Percentiles rank a stretch among this genome's conserved stretches.
Conservation (phyloP, 352 stramenopile genomes). For the Pythium folliculosum region DNA sequence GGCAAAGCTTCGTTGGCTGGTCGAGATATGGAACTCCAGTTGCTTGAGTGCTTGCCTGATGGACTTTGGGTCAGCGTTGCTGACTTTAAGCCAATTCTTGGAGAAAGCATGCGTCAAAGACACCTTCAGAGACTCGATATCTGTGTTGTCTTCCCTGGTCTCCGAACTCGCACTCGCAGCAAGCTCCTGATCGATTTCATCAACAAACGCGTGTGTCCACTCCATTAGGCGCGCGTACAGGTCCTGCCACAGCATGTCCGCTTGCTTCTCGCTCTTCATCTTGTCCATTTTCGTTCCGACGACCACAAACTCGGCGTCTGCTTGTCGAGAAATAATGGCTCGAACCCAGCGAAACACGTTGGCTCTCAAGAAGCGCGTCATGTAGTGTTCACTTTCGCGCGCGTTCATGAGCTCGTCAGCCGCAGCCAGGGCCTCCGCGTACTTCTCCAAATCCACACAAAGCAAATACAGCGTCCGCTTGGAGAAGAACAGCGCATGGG, state of each 20-base stretch:
- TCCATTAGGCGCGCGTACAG: conserved; percentile 4
- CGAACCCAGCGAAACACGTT: conserved; percentile 28
- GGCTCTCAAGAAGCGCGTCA: conserved; percentile 11
- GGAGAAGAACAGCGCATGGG: conserved; percentile 21
- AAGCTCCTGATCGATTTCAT: conserved; percentile 10
- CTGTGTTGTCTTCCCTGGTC: not conserved
- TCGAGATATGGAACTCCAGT: conserved; percentile 6
- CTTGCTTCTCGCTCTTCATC: conserved; percentile 5
- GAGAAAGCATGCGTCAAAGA: conserved; percentile 2
- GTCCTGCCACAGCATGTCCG: conserved; percentile 3
- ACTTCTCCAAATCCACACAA: conserved; percentile 26
- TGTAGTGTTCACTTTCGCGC: conserved; percentile 7
- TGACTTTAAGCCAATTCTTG: conserved; percentile 18
- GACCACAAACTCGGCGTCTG: conserved; percentile 23
- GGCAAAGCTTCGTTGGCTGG: conserved; percentile 15
- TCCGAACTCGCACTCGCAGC: not conserved
- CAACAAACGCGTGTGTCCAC: conserved; percentile 3
- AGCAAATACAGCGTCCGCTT: conserved; percentile 23
- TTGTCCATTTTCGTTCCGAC: conserved; percentile 26
- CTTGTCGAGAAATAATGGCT: conserved; percentile 14
- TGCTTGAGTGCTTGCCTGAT: not conserved
- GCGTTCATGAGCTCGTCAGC: conserved; percentile 1
- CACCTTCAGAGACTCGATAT: not conserved
- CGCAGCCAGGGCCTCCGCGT: not conserved
- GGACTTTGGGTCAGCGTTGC: conserved; percentile 4